These are phyloP conservation scores for Cubamyces lactineus DNA, from an alignment of 768 basidiomycete genomes.

Conservation along the genomic window DNA sequence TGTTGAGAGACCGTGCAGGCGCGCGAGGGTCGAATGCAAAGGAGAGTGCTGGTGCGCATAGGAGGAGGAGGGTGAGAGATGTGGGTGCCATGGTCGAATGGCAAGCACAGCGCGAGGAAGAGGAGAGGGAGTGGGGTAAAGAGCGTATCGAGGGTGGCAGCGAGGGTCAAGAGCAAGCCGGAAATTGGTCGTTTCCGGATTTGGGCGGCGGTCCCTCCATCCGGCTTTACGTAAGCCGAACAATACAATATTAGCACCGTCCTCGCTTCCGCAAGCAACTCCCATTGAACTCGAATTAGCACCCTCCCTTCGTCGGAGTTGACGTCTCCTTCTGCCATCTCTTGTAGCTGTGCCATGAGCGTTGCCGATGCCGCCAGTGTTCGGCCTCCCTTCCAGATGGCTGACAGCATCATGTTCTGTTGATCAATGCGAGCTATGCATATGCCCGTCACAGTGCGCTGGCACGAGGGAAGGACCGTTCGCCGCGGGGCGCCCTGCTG, in stretches of 20 bases:
- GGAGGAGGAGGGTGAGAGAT: slow-evolving; percentile 36
- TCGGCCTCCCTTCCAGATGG: too few relatives aligned
- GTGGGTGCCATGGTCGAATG: slow-evolving; percentile 33
- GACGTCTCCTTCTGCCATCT: too few relatives aligned
- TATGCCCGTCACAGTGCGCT: too few relatives aligned
- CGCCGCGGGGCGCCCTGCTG: too few relatives aligned
- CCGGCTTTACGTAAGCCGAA: slow-evolving; percentile 11
- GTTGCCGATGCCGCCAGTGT: too few relatives aligned
- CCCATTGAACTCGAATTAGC: not conserved
- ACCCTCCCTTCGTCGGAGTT: not conserved
- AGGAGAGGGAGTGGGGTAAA: not conserved
- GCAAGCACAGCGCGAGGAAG: slow-evolving; percentile 21
- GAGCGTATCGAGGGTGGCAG: slow-evolving; percentile 19
- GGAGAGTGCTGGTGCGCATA: slow-evolving; percentile 35
- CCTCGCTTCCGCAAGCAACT: not conserved
- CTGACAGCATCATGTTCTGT: too few relatives aligned
- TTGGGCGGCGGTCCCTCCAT: not conserved
- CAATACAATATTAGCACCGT: slow-evolving; percentile 4
- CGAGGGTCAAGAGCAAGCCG: slow-evolving; percentile 24
- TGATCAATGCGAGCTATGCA: too few relatives aligned
- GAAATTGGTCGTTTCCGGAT: slow-evolving; percentile 12
- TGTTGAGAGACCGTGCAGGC: slow-evolving; percentile 23
- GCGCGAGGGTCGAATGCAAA: slow-evolving; percentile 12
- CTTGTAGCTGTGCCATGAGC: too few relatives aligned
- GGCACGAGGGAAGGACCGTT: too few relatives aligned